These are phyloP conservation scores for Coemansia sp. DNA, from an alignment of 192 early-diverging fungal genomes.

Conservation along the genomic window DNA sequence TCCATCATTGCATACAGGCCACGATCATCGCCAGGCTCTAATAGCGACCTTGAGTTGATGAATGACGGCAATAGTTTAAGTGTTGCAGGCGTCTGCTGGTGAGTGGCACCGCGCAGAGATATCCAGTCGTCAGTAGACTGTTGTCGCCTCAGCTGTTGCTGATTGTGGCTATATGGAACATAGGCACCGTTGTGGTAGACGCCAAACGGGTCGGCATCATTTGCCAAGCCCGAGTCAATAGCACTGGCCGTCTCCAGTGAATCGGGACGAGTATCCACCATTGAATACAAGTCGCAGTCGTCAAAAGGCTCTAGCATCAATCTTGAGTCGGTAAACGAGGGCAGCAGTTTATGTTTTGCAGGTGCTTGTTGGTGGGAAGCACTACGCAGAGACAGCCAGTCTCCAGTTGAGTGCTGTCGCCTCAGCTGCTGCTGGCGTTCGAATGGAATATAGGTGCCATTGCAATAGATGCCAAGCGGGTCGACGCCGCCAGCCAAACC, in stretches of 20 bases:
- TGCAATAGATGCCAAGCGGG: conserved; percentile 19
- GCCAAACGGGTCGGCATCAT: too few relatives aligned
- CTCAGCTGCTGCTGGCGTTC: conserved; percentile 22
- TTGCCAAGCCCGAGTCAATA: too few relatives aligned
- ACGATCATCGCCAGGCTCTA: neutral
- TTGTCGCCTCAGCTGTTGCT: conserved; percentile 44
- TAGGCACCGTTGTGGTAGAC: too few relatives aligned
- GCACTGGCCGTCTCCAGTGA: too few relatives aligned
- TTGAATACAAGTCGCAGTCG: neutral
- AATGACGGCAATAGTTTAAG: neutral
- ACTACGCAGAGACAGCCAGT: conserved; percentile 29
- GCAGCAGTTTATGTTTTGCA: neutral
- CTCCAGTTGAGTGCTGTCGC: conserved; percentile 46
- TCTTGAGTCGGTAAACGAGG: neutral
- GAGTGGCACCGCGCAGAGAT: conserved; percentile 11
- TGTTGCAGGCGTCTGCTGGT: neutral
- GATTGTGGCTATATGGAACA: too few relatives aligned
- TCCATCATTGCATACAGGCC: neutral
- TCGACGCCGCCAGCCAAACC: conserved; percentile 1
- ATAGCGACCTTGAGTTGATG: neutral
- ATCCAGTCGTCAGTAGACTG: conserved; percentile 45
- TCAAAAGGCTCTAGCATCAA: neutral
- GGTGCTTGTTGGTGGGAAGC: neutral
- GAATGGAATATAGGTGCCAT: conserved; percentile 1
- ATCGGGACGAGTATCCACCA: too few relatives aligned